These are phyloP conservation scores for Coemansia sp. DNA, from an alignment of 192 early-diverging fungal genomes.

Conservation along the genomic window DNA sequence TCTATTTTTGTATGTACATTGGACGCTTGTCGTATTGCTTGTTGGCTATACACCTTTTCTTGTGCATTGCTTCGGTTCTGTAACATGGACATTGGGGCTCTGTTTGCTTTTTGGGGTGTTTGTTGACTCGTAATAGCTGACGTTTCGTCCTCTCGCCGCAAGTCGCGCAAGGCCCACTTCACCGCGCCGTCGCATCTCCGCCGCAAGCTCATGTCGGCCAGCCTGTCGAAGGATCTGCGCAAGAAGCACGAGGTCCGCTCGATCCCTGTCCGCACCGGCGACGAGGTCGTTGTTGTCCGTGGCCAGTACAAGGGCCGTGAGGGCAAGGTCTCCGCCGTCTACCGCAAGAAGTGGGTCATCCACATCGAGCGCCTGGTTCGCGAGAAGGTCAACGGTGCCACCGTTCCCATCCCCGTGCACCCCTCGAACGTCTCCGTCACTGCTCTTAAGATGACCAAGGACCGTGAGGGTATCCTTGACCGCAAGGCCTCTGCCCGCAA, in stretches of 20 bases:
- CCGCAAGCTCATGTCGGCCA: constrained; percentile 94
- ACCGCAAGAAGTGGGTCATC: constrained; percentile 99
- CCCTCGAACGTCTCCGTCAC: constrained; percentile 99
- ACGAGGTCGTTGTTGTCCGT: constrained; percentile 95
- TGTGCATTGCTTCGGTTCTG: neutral
- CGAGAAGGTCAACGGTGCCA: constrained; percentile 97
- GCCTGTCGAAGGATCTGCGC: constrained; percentile 97
- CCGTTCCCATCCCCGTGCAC: constrained; percentile 90
- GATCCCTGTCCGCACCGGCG: constrained; percentile 95
- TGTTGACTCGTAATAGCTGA: constrained; percentile 51
- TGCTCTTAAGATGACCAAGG: constrained; percentile 94
- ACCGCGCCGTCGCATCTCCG: constrained; percentile 90
- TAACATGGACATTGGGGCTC: constrained; percentile 5
- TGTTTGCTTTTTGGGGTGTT: constrained; percentile 1
- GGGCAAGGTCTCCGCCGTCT: constrained; percentile 94
- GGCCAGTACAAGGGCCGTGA: constrained; percentile 96
- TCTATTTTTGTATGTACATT: constrained; percentile 17
- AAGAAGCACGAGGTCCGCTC: constrained; percentile 96
- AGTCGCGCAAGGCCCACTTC: constrained; percentile 99
- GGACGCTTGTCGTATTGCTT: constrained; percentile 10
- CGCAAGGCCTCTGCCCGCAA: constrained; percentile 73
- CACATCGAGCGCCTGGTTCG: constrained; percentile 95
- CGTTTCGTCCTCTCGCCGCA: constrained; percentile 88
- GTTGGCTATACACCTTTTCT: constrained; percentile 6
- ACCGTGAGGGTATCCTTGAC: constrained; percentile 85